Evolutionary conservation across 768 basidiomycete species (phyloP).

Genomic region (Sporobolomyces phaffii): DNA sequence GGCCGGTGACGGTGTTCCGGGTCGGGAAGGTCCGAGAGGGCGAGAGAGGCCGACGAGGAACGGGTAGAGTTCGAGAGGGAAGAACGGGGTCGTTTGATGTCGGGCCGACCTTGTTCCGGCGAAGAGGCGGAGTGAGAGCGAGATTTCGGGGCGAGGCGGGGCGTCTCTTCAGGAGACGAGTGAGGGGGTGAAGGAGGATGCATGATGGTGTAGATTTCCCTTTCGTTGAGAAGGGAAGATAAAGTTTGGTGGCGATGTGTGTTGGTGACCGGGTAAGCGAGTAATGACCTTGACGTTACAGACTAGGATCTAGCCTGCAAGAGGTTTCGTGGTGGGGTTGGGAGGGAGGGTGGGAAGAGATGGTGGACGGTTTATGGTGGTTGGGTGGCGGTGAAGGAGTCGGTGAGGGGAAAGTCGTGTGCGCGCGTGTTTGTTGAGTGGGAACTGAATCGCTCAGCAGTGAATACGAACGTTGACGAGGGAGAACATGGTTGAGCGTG

Average conservation of each 20-base stretch:
- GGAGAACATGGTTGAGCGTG: slow-evolving; percentile 3
- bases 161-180: not conserved
- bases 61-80: not conserved
- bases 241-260: not conserved
- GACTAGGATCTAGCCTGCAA: not conserved
- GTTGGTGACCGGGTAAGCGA: not conserved
- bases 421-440: not conserved
- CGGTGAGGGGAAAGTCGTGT: not conserved
- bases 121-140: not conserved
- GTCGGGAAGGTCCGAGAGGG: not conserved
- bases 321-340: slow-evolving; percentile 10
- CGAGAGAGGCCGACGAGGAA: too few species aligned
- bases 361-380: not conserved
- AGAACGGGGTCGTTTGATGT: slow-evolving; percentile 1
- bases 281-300: slow-evolving; percentile 13
- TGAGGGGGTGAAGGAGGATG: not conserved
- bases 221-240: not conserved
- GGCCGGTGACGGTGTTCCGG: too few species aligned
- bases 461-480: slow-evolving; percentile 3
- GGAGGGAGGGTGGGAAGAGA: too few species aligned
- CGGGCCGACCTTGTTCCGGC: not conserved
- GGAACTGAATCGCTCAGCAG: slow-evolving; percentile 9
- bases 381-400: not conserved
- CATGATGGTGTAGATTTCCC: not conserved
- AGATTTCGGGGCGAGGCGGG: not conserved